Evolutionary conservation across 495 filamentous ascomycete genomes (phyloP).

Genomic region (Lophiotrema nucula): DNA sequence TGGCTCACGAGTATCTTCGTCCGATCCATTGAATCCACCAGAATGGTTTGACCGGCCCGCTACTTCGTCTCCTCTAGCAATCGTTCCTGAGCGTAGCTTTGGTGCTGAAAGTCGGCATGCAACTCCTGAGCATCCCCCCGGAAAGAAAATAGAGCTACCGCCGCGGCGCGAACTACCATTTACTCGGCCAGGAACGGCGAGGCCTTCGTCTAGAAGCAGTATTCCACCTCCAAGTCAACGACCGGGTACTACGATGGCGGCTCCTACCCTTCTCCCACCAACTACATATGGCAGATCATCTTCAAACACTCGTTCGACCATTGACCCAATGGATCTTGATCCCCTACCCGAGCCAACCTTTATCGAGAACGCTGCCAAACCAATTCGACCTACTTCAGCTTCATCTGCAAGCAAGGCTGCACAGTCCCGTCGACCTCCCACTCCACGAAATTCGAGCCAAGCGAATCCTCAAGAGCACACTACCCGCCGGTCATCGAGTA

Average conservation of each 20-base stretch:
- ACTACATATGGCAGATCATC: not conserved
- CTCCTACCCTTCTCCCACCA: not conserved
- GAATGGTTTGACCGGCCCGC: slow-evolving; percentile 3
- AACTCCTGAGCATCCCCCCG: not conserved
- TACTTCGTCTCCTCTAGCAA: slow-evolving; percentile 6
- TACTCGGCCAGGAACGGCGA: slow-evolving; percentile 3
- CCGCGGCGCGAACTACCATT: slow-evolving; percentile 19
- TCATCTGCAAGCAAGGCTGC: not conserved
- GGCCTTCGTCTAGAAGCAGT: not conserved
- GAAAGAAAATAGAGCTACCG: not conserved
- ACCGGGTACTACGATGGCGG: too few relatives aligned
- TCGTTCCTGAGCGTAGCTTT: not conserved
- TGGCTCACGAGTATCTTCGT: not conserved
- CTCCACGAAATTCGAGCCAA: too few relatives aligned
- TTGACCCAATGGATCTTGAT: slow-evolving; percentile 18
- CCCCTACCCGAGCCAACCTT: slow-evolving; percentile 36
- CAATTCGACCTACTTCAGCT: not conserved
- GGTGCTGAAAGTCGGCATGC: not conserved
- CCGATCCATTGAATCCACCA: slow-evolving; percentile 3
- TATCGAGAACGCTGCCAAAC: not conserved
- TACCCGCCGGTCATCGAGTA: too few relatives aligned
- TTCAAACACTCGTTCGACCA: not conserved
- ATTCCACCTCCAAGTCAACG: too few relatives aligned
- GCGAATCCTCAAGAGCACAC: too few relatives aligned
- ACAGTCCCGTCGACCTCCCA: too few relatives aligned